Conservation (phyloP, 2,329 filamentous ascomycete genomes). For the Pseudogymnoascus sp. region DNA sequence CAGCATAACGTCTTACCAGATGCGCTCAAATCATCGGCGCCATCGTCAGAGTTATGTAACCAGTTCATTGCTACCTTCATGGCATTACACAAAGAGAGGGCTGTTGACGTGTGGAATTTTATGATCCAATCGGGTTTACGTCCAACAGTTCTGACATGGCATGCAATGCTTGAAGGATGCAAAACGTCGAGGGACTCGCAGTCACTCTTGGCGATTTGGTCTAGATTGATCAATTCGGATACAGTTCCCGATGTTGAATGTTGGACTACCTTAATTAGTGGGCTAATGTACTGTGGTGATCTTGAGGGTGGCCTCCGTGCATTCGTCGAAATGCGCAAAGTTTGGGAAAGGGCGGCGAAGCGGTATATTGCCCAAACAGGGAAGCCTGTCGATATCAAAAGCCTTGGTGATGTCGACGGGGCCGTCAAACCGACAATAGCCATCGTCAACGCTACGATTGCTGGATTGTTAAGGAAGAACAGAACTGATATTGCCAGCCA, state of each 20-base stretch:
- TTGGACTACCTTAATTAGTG: conserved; percentile 66
- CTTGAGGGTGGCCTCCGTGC: conserved; percentile 52
- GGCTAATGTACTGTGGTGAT: conserved; percentile 51
- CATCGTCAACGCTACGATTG: conserved; percentile 63
- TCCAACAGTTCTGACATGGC: conserved; percentile 62
- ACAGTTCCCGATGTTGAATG: conserved; percentile 54
- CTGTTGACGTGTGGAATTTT: conserved; percentile 50
- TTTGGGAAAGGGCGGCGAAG: conserved; percentile 41
- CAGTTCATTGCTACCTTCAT: conserved; percentile 42
- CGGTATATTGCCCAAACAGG: conserved; percentile 18
- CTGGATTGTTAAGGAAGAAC: conserved; percentile 48
- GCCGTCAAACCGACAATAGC: conserved; percentile 54
- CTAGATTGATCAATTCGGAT: conserved; percentile 49
- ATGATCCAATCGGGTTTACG: conserved; percentile 46
- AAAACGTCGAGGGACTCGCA: conserved; percentile 49
- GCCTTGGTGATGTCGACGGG: conserved; percentile 26
- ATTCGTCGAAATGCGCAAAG: conserved; percentile 56
- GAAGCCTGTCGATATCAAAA: conserved; percentile 18
- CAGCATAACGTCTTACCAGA: not conserved
- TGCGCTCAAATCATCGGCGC: conserved; percentile 10
- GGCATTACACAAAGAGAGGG: conserved; percentile 34
- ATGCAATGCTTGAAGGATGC: conserved; percentile 65
- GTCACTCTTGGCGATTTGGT: conserved; percentile 63
- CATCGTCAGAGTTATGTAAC: conserved; percentile 32
- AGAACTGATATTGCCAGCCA: conserved; percentile 43